A percentile compares a stretch with the other conserved stretches of the same genome.
Evolutionary conservation across 2,329 filamentous ascomycete genomes (phyloP).

Genomic region (Paradendryphiella salina): DNA sequence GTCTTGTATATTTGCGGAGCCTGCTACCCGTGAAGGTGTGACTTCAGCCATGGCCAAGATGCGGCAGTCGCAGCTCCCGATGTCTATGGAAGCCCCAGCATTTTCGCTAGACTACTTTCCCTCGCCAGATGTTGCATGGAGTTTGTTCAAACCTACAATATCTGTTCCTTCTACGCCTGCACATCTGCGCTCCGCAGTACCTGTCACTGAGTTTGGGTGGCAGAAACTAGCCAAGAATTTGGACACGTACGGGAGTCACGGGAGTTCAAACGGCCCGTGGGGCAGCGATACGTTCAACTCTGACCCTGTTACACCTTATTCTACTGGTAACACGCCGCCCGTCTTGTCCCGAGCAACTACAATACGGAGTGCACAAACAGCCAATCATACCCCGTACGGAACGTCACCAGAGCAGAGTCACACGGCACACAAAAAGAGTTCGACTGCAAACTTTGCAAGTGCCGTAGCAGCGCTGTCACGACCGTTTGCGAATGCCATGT

Average conservation of each 20-base stretch:
- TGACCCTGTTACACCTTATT: slow-evolving; percentile 56
- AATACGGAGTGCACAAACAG: slow-evolving; percentile 40
- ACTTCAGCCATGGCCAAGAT: slow-evolving; percentile 45
- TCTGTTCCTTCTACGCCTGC: slow-evolving; percentile 40
- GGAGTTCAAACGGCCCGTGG: slow-evolving; percentile 57
- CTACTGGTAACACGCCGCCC: slow-evolving; percentile 58
- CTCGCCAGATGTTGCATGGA: slow-evolving; percentile 50
- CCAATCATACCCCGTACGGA: slow-evolving; percentile 48
- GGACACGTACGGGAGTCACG: slow-evolving; percentile 53
- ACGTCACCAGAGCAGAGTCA: slow-evolving; percentile 49
- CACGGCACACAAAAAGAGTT: slow-evolving; percentile 36
- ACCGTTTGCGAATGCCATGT: slow-evolving; percentile 46
- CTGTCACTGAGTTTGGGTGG: slow-evolving; percentile 38
- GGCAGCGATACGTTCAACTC: slow-evolving; percentile 47
- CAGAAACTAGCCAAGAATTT: slow-evolving; percentile 36
- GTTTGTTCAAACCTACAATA: slow-evolving; percentile 46
- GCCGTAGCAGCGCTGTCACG: slow-evolving; percentile 48
- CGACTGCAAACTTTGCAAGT: slow-evolving; percentile 46
- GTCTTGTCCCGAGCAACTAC: slow-evolving; percentile 48
- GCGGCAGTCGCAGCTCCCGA: slow-evolving; percentile 44
- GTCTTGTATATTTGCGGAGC: slow-evolving; percentile 61
- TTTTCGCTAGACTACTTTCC: slow-evolving; percentile 55
- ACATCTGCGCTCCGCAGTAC: slow-evolving; percentile 38
- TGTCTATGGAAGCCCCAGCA: slow-evolving; percentile 49
- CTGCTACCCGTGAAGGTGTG: slow-evolving; percentile 49